These are phyloP conservation scores for Marchantia polymorpha DNA, from an alignment of 225 moss, liverwort and hornwort species.

Conservation along the genomic window DNA sequence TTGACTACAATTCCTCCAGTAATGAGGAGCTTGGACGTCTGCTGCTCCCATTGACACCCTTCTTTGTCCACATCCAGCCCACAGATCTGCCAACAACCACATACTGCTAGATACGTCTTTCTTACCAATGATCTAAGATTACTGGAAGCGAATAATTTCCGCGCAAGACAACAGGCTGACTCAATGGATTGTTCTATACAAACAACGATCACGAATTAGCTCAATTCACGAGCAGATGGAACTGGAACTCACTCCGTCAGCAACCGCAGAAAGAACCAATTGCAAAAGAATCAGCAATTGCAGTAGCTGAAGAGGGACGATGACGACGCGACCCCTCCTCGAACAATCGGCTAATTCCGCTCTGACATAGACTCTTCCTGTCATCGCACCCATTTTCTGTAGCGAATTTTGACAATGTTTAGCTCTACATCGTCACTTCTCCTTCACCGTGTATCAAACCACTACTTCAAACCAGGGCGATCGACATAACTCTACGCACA, in stretches of 20 bases:
- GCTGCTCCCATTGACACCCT: constrained; percentile 4
- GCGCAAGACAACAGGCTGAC: neutral
- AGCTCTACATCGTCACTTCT: too few relatives aligned
- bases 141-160: neutral
- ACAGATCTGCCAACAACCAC: constrained; percentile 26
- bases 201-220: neutral
- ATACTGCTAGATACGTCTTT: neutral
- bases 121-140: neutral
- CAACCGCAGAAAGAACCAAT: neutral
- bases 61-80: constrained; percentile 18
- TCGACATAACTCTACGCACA: too few relatives aligned
- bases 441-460: neutral
- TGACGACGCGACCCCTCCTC: too few relatives aligned
- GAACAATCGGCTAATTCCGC: too few relatives aligned
- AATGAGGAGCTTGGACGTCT: constrained; percentile 62
- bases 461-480: neutral
- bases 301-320: neutral
- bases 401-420: too few relatives aligned
- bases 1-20: constrained; percentile 88
- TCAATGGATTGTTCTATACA: neutral
- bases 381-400: too few relatives aligned
- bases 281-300: neutral
- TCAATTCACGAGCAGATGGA: neutral
- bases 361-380: too few relatives aligned
- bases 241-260: neutral